Conservation (phyloP, 352 stramenopile species). For the Phytopythium chamaehyphon region DNA sequence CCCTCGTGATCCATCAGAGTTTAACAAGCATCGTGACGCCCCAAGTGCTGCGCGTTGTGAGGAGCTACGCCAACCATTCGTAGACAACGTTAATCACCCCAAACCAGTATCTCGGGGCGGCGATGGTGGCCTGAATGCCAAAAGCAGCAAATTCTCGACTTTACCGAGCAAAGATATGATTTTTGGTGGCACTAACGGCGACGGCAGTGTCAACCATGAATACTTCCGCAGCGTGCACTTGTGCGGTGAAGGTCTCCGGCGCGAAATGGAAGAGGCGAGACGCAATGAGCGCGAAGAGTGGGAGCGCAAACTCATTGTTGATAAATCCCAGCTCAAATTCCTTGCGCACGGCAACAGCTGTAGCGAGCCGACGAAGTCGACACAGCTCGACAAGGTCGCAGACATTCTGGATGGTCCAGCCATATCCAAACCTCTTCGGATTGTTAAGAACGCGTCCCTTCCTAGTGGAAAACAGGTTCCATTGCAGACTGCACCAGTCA, state of each 20-base stretch:
- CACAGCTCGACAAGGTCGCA: slow-evolving; percentile 71
- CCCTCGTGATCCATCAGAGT: slow-evolving; percentile 59
- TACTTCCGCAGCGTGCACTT: slow-evolving; percentile 88
- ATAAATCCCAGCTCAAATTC: slow-evolving; percentile 83
- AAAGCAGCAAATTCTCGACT: slow-evolving; percentile 51
- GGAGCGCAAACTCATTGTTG: slow-evolving; percentile 84
- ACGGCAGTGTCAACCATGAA: slow-evolving; percentile 54
- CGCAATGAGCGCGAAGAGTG: slow-evolving; percentile 64
- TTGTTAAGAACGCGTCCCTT: slow-evolving; percentile 73
- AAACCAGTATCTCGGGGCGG: slow-evolving; percentile 50
- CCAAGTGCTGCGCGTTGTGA: slow-evolving; percentile 78
- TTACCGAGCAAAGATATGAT: slow-evolving; percentile 84
- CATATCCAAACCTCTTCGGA: slow-evolving; percentile 62
- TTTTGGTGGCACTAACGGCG: slow-evolving; percentile 82
- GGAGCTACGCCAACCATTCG: slow-evolving; percentile 76
- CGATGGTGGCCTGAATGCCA: slow-evolving; percentile 5
- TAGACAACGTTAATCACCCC: slow-evolving; percentile 78
- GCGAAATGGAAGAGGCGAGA: slow-evolving; percentile 71
- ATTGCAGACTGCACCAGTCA: slow-evolving; percentile 52
- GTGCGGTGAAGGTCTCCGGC: slow-evolving; percentile 67
- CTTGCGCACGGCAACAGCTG: slow-evolving; percentile 83
- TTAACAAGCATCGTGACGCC: slow-evolving; percentile 60
- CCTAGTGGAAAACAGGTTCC: slow-evolving; percentile 72
- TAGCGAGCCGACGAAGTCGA: slow-evolving; percentile 42
- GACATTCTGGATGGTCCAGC: slow-evolving; percentile 62